Conservation (phyloP, 257 asterid species). For the Petunia secreta region DNA sequence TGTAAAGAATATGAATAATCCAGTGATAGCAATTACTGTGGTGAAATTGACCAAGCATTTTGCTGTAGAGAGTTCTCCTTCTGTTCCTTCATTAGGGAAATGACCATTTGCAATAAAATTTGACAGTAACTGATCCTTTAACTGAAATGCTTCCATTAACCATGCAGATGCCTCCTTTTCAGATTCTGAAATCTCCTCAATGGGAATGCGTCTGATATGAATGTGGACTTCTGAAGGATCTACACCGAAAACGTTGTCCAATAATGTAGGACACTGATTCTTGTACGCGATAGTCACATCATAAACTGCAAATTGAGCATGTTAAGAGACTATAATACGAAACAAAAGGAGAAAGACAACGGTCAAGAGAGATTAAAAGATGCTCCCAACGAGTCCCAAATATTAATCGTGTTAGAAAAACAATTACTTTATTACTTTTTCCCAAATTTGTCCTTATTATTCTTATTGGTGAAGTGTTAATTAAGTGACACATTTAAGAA, state of each 20-base stretch:
- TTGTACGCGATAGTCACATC: slow-evolving; percentile 83
- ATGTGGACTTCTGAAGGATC: slow-evolving; percentile 90
- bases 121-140: slow-evolving; percentile 68
- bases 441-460: too few relatives aligned
- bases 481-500: too few relatives aligned
- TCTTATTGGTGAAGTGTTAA: too few relatives aligned
- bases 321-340: background rate
- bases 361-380: too few relatives aligned
- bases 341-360: too few relatives aligned
- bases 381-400: too few relatives aligned
- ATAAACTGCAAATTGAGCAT: slow-evolving; percentile 58
- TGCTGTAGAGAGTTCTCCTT: slow-evolving; percentile 50
- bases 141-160: slow-evolving; percentile 65
- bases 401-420: too few relatives aligned
- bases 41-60: slow-evolving; percentile 55
- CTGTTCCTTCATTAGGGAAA: slow-evolving; percentile 65
- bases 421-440: too few relatives aligned
- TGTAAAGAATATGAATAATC: slow-evolving; percentile 54
- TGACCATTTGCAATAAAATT: slow-evolving; percentile 56
- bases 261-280: slow-evolving; percentile 66
- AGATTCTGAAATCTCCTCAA: slow-evolving; percentile 53
- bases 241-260: slow-evolving; percentile 77
- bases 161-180: slow-evolving; percentile 54
- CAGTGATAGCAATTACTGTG: slow-evolving; percentile 55
- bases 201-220: slow-evolving; percentile 60